These are phyloP conservation scores for Cyphellophora europaea DNA, from an alignment of 2,329 filamentous ascomycete species.

Conservation along the genomic window DNA sequence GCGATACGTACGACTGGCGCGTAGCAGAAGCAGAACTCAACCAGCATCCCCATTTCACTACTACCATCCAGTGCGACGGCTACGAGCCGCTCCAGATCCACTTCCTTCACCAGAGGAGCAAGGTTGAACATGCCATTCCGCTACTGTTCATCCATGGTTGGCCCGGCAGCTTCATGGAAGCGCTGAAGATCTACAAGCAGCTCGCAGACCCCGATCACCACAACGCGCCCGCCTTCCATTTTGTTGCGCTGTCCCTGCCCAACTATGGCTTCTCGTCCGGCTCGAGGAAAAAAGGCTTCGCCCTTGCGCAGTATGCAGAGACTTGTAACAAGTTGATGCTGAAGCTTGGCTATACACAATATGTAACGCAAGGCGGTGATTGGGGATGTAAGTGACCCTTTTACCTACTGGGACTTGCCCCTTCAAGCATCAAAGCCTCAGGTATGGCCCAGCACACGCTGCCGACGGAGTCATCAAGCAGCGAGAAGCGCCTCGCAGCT, in stretches of 20 bases:
- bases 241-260: slow-evolving; percentile 46
- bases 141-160: slow-evolving; percentile 19
- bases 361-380: slow-evolving; percentile 56
- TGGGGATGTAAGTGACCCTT: too few species aligned
- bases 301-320: slow-evolving; percentile 53
- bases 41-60: slow-evolving; percentile 49
- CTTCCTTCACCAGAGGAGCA: slow-evolving; percentile 26
- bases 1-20: slow-evolving; percentile 51
- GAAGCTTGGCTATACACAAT: slow-evolving; percentile 55
- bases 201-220: slow-evolving; percentile 25
- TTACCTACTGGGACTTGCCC: too few species aligned
- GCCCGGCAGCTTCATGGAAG: slow-evolving; percentile 18
- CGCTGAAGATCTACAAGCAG: slow-evolving; percentile 22
- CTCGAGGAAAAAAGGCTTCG: slow-evolving; percentile 46
- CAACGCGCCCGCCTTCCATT: slow-evolving; percentile 39
- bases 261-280: slow-evolving; percentile 47
- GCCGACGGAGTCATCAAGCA: too few species aligned
- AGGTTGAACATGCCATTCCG: slow-evolving; percentile 15
- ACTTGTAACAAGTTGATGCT: slow-evolving; percentile 60
- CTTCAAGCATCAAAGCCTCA: too few species aligned
- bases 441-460: too few species aligned
- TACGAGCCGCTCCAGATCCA: slow-evolving; percentile 21
- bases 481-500: too few species aligned
- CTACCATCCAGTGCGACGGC: slow-evolving; percentile 19
- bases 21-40: slow-evolving; percentile 51